Conservation (phyloP, 345 rosid species). For the Dipteronia dyeriana region DNA sequence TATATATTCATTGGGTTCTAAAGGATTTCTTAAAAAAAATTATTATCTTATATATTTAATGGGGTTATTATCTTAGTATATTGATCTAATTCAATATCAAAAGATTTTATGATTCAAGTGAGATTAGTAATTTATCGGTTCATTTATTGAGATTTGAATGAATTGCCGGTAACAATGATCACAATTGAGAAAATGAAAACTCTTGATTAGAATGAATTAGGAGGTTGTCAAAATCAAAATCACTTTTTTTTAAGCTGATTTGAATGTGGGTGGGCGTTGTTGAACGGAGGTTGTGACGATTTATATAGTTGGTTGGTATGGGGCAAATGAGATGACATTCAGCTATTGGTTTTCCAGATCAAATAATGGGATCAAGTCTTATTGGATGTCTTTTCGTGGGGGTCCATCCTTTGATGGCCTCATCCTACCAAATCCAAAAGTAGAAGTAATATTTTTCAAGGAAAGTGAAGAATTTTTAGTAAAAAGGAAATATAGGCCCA, state of each 20-base stretch:
- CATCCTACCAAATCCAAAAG: constrained; percentile 21
- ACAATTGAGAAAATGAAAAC: neutral
- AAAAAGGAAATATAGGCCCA: constrained; percentile 8
- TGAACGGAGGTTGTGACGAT: constrained; percentile 16
- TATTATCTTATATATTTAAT: no score
- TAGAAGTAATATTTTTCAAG: neutral
- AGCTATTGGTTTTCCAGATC: neutral
- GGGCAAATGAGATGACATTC: constrained; percentile 11
- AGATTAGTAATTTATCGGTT: no score
- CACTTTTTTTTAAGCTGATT: neutral
- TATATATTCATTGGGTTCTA: no score
- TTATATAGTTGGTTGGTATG: constrained; percentile 13
- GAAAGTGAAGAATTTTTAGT: constrained; percentile 3
- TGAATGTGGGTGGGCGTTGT: constrained; percentile 20
- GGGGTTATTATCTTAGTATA: no score
- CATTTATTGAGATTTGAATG: no score
- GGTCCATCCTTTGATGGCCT: constrained; percentile 7
- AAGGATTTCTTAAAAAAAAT: no score
- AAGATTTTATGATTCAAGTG: no score
- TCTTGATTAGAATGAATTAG: constrained; percentile 13
- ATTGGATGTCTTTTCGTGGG: constrained; percentile 11
- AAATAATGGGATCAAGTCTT: constrained; percentile 13
- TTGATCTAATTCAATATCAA: no score
- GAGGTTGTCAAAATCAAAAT: constrained; percentile 22
- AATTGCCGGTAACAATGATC: neutral